Evolutionary conservation across 495 filamentous ascomycete genomes (phyloP).

Genomic region (Lepraria neglecta): DNA sequence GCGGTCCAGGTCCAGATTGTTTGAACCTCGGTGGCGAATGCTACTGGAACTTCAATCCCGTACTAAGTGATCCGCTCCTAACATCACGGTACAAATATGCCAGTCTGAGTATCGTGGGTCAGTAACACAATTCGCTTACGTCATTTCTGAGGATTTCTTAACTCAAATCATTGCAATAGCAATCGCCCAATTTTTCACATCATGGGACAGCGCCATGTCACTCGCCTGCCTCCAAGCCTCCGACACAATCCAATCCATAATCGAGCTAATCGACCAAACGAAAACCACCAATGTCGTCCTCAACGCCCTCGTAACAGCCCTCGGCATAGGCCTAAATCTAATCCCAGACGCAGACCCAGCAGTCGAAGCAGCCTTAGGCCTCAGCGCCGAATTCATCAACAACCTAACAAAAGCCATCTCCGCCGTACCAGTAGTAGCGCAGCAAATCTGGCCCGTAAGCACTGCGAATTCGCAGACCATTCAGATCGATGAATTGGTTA

Average conservation of each 20-base stretch:
- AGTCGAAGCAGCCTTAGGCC: not conserved
- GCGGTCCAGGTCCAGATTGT: not conserved
- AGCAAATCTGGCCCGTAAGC: conserved; percentile 11
- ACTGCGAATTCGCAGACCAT: conserved; percentile 11
- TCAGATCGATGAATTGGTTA: conserved; percentile 6
- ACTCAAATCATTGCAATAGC: too few relatives aligned
- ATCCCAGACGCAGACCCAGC: not conserved
- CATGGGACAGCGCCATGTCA: too few relatives aligned
- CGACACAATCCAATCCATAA: too few relatives aligned
- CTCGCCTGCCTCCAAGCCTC: too few relatives aligned
- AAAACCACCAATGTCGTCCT: too few relatives aligned
- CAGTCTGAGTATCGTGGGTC: too few relatives aligned
- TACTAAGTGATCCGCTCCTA: not conserved
- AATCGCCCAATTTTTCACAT: too few relatives aligned
- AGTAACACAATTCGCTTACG: too few relatives aligned
- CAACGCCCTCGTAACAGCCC: too few relatives aligned
- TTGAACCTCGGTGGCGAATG: conserved; percentile 1
- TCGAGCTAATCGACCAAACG: too few relatives aligned
- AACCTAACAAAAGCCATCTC: not conserved
- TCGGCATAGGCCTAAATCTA: conserved; percentile 1
- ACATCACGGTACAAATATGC: not conserved
- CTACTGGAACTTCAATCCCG: not conserved
- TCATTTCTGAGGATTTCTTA: too few relatives aligned
- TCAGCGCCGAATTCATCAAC: not conserved
- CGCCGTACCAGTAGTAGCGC: not conserved